Percentiles rank a stretch among this genome's conserved stretches.
Conservation (phyloP, 2,329 filamentous ascomycete species). For the Cadophora sp. region DNA sequence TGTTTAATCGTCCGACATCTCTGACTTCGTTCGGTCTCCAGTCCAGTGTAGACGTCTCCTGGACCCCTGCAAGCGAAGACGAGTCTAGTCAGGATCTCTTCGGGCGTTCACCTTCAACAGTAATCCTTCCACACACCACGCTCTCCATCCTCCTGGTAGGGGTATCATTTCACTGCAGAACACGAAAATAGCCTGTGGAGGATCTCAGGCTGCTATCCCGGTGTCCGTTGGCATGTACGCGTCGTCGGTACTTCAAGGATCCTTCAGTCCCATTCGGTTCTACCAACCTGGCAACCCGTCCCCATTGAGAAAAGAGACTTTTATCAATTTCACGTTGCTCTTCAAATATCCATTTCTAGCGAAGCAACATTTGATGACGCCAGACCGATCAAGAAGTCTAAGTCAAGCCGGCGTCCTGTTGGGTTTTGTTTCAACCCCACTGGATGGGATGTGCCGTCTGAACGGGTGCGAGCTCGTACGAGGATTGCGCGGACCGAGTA, state of each 20-base stretch:
- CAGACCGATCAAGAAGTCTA: neutral
- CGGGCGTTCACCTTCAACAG: neutral
- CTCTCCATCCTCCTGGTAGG: conserved; percentile 34
- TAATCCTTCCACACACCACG: neutral
- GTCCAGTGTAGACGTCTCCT: neutral
- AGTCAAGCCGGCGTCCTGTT: neutral
- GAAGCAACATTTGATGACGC: too few species aligned
- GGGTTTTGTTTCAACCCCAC: neutral
- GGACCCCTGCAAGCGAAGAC: neutral
- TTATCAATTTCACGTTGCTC: too few species aligned
- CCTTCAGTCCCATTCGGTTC: too few species aligned
- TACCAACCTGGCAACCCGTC: too few species aligned
- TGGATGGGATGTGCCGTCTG: neutral
- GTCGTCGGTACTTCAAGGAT: too few species aligned
- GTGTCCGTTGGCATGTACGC: too few species aligned
- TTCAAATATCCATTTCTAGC: too few species aligned
- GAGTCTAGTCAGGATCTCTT: neutral
- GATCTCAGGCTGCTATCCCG: too few species aligned
- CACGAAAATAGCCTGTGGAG: too few species aligned
- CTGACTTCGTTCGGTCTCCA: neutral
- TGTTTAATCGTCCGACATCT: neutral
- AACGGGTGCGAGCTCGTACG: neutral
- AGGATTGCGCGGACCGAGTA: neutral
- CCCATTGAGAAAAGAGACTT: too few species aligned
- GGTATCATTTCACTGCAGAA: neutral